These are phyloP conservation scores for Dalbergia oliveri DNA, from an alignment of 306 rosid species.

Conservation along the genomic window DNA sequence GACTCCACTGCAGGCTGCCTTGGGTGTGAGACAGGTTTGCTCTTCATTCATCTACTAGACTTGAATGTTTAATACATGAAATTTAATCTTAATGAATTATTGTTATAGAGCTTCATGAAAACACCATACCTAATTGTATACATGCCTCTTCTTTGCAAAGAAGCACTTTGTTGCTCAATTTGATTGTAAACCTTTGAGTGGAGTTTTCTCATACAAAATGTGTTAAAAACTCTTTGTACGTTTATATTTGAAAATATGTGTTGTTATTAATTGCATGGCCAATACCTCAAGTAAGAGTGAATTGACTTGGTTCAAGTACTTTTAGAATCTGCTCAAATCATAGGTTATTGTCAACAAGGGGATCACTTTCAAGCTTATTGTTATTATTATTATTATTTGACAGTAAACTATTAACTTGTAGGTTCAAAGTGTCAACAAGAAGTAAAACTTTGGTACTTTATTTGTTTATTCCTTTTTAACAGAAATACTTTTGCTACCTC, in stretches of 20 bases:
- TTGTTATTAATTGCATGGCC: no score
- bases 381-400: neutral
- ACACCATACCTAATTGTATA: neutral
- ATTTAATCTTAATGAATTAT: neutral
- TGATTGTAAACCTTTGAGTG: neutral
- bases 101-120: conserved; percentile 29
- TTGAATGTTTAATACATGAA: conserved; percentile 9
- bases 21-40: conserved; percentile 99
- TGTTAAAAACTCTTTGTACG: neutral
- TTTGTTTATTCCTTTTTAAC: no score
- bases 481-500: neutral
- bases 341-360: neutral
- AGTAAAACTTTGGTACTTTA: neutral
- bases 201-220: neutral
- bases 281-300: no score
- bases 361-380: conserved; percentile 3
- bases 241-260: neutral
- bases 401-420: neutral
- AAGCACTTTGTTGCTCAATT: conserved; percentile 2
- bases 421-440: neutral
- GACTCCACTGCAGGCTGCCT: conserved; percentile 99
- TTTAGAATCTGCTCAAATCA: neutral
- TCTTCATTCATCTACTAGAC: conserved; percentile 21
- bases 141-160: neutral
- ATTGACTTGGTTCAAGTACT: no score